phyloP scores from a whole-genome alignment of 2,329 filamentous ascomycete species.

The Colletotrichum zoysiae region DNA sequence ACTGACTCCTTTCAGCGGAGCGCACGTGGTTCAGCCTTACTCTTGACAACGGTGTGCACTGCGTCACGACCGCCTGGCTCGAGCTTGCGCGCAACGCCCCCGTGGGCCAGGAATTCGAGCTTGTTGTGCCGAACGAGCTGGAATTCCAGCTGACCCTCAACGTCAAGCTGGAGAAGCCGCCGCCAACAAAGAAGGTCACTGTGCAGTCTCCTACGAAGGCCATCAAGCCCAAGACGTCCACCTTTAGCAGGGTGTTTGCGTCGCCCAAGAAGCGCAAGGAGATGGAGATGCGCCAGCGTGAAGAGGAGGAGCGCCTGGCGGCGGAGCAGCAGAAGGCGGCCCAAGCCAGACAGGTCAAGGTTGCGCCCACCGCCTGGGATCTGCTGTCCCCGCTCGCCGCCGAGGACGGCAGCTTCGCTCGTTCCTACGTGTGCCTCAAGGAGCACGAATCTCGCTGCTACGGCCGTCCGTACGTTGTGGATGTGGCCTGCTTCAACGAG shows the following conservation, averaged over 20 bases:
- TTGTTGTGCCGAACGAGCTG: slow-evolving; percentile 96
- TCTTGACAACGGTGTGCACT: slow-evolving; percentile 97
- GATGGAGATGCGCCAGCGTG: slow-evolving; percentile 84
- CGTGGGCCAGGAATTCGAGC: slow-evolving; percentile 97
- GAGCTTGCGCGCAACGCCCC: slow-evolving; percentile 92
- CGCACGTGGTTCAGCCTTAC: slow-evolving; percentile 95
- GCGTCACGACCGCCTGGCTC: slow-evolving; percentile 95
- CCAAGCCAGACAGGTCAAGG: slow-evolving; percentile 70
- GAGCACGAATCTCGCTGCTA: slow-evolving; percentile 92
- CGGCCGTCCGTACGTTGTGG: slow-evolving; percentile 87
- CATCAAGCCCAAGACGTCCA: slow-evolving; percentile 80
- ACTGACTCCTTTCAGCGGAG: slow-evolving; percentile 72
- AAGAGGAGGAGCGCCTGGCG: slow-evolving; percentile 82
- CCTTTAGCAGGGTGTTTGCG: slow-evolving; percentile 91
- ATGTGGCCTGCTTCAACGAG: slow-evolving; percentile 97
- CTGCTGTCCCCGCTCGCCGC: slow-evolving; percentile 88
- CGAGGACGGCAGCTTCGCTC: slow-evolving; percentile 92
- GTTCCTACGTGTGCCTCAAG: slow-evolving; percentile 92
- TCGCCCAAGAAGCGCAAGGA: slow-evolving; percentile 98
- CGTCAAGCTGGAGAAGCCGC: slow-evolving; percentile 89
- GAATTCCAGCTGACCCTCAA: slow-evolving; percentile 98
- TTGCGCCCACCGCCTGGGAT: slow-evolving; percentile 83
- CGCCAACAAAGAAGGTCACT: slow-evolving; percentile 67
- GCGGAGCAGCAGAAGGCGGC: slow-evolving; percentile 74
- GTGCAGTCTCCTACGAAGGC: slow-evolving; percentile 70